Conservation (phyloP, 352 stramenopile genomes). For the Phytopythium vexans region DNA sequence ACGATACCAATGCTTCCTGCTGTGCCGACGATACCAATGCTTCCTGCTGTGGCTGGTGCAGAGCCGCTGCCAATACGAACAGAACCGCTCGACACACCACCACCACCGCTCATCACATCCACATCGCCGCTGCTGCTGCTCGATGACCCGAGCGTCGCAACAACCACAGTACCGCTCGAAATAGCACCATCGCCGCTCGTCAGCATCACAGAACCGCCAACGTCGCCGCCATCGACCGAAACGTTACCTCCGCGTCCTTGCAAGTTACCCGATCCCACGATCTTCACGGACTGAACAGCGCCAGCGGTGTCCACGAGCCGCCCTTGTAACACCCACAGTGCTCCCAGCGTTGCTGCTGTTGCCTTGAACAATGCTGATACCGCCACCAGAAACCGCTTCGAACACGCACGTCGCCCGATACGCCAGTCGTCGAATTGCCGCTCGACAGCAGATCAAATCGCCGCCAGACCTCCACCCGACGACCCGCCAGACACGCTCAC, state of each 20-base stretch:
- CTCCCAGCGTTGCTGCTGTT: constrained; percentile 2
- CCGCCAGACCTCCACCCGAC: constrained; percentile 17
- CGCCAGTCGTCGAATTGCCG: constrained; percentile 11
- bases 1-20: no score
- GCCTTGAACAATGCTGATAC: constrained; percentile 2
- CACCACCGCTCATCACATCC: constrained; percentile 16
- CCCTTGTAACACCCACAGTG: constrained; percentile 3
- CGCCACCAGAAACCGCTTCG: constrained; percentile 9
- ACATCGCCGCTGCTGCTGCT: constrained; percentile 5
- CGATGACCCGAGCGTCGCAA: no score
- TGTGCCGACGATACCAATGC: no score
- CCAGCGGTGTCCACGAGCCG: constrained; percentile 1
- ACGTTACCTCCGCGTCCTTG: not conserved
- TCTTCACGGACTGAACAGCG: constrained; percentile 5
- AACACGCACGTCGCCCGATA: not conserved
- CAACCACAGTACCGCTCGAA: constrained; percentile 12
- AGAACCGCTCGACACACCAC: constrained; percentile 16
- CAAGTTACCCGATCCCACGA: not conserved
- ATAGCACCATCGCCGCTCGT: constrained; percentile 13
- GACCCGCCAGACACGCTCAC: constrained; percentile 15
- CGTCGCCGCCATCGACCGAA: not conserved
- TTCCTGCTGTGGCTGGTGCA: no score
- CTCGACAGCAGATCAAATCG: constrained; percentile 20
- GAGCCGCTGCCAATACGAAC: not conserved
- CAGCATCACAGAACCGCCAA: constrained; percentile 10